A percentile compares a stretch with the other conserved stretches of the same genome.
These are phyloP conservation scores for Dipteronia sinensis DNA, from an alignment of 345 rosid species.

Conservation along the genomic window DNA sequence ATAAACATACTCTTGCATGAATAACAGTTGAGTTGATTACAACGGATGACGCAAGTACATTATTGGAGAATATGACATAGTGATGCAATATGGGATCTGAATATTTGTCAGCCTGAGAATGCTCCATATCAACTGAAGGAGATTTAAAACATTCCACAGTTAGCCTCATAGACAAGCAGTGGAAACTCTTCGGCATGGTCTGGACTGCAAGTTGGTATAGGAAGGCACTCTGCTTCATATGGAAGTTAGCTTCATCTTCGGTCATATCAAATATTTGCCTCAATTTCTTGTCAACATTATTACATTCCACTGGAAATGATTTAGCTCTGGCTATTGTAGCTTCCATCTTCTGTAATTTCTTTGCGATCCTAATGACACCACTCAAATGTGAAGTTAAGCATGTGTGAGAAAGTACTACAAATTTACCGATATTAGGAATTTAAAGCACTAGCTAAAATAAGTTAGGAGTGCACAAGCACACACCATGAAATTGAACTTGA, in stretches of 20 bases:
- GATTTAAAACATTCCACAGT: conserved; percentile 86
- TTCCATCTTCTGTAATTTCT: conserved; percentile 67
- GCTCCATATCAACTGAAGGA: conserved; percentile 42
- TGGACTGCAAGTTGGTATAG: conserved; percentile 87
- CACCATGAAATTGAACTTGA: neutral
- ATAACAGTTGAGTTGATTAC: conserved; percentile 80
- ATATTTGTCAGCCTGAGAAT: conserved; percentile 48
- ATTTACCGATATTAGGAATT: neutral
- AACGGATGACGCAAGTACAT: conserved; percentile 87
- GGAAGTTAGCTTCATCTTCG: conserved; percentile 89
- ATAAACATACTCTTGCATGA: conserved; percentile 61
- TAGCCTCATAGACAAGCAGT: conserved; percentile 86
- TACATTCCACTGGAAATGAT: conserved; percentile 70
- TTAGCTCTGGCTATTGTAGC: conserved; percentile 72
- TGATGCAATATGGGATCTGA: conserved; percentile 73
- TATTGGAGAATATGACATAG: conserved; percentile 73
- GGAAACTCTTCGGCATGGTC: conserved; percentile 93
- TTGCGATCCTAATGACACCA: conserved; percentile 56
- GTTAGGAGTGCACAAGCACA: neutral
- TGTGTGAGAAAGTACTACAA: neutral
- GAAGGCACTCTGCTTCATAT: conserved; percentile 79
- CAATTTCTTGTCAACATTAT: conserved; percentile 89
- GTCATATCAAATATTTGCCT: conserved; percentile 90
- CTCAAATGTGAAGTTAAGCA: conserved; percentile 19
- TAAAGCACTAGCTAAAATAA: neutral